Conservation (phyloP, 352 stramenopile genomes). For the Phytophthora pinifolia region DNA sequence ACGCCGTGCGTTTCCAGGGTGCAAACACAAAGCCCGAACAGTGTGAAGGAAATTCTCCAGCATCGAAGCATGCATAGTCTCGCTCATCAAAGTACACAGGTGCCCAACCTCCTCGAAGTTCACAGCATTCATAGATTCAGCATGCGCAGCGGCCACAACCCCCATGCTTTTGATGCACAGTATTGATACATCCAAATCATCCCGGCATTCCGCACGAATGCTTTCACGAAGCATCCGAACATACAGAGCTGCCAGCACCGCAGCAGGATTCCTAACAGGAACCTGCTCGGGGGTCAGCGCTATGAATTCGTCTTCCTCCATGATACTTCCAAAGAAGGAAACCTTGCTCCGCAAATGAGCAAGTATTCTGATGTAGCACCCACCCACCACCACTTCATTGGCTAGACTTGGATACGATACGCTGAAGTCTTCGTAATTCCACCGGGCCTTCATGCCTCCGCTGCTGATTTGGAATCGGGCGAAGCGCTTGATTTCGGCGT, state of each 20-base stretch:
- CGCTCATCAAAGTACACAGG: slow-evolving; percentile 56
- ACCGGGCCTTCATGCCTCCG: slow-evolving; percentile 78
- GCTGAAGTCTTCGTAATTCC: slow-evolving; percentile 96
- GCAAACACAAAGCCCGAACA: slow-evolving; percentile 54
- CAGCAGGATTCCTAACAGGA: slow-evolving; percentile 48
- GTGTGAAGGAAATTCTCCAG: slow-evolving; percentile 57
- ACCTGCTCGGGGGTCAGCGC: slow-evolving; percentile 54
- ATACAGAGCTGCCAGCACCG: slow-evolving; percentile 63
- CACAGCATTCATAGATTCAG: slow-evolving; percentile 31
- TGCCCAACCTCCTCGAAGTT: slow-evolving; percentile 77
- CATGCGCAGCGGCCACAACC: slow-evolving; percentile 60
- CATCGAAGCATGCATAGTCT: slow-evolving; percentile 63
- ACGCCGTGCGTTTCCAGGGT: slow-evolving; percentile 49
- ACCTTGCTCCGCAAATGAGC: slow-evolving; percentile 47
- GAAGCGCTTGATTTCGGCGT: slow-evolving; percentile 84
- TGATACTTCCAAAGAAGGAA: slow-evolving; percentile 44
- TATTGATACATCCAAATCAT: slow-evolving; percentile 64
- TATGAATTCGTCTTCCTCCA: slow-evolving; percentile 57
- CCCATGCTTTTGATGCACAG: slow-evolving; percentile 63
- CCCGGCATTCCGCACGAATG: slow-evolving; percentile 62
- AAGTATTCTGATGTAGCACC: slow-evolving; percentile 87
- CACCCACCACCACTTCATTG: slow-evolving; percentile 87
- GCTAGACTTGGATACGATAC: slow-evolving; percentile 90
- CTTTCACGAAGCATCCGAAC: slow-evolving; percentile 77
- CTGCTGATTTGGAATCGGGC: slow-evolving; percentile 70